phyloP scores from a whole-genome alignment of 257 asterid genomes.

The Ilex aquifolium region DNA sequence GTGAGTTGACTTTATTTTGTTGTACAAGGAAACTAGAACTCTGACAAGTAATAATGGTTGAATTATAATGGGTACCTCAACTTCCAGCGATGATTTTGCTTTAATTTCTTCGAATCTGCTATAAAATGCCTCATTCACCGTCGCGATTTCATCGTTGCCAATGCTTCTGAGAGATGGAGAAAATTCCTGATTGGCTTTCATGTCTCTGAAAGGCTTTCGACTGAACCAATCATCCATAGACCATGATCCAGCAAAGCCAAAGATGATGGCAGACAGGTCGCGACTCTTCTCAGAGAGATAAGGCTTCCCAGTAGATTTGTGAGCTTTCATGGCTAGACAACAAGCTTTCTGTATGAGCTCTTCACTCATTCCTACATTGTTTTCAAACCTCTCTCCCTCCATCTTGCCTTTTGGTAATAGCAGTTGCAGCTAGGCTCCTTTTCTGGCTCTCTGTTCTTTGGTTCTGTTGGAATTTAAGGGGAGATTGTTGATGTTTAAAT shows the following conservation, averaged over 20 bases:
- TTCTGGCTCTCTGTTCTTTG: neutral
- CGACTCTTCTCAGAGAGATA: constrained; percentile 45
- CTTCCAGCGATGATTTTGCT: constrained; percentile 36
- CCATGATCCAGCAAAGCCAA: constrained; percentile 80
- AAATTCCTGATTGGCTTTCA: constrained; percentile 30
- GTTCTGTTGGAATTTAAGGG: neutral
- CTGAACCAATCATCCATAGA: constrained; percentile 47
- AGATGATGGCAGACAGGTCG: constrained; percentile 39
- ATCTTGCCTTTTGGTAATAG: neutral
- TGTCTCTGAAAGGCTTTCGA: constrained; percentile 52
- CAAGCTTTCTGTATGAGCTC: constrained; percentile 62
- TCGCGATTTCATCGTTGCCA: constrained; percentile 48
- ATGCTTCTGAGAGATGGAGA: constrained; percentile 63
- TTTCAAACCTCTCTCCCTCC: constrained; percentile 49
- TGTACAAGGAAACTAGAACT: neutral
- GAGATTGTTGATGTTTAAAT: neutral
- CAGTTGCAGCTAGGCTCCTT: neutral
- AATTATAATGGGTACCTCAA: constrained; percentile 41
- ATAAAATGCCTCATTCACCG: constrained; percentile 60
- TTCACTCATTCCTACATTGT: constrained; percentile 38
- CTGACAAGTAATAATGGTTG: neutral
- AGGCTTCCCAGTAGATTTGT: constrained; percentile 38
- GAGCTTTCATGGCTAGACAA: constrained; percentile 61
- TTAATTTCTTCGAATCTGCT: constrained; percentile 45
- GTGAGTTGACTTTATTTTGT: neutral